Evolutionary conservation across 169 alveolate species (phyloP), one percentile per base, ranked within the genome.

Genomic region (Cryptosporidium felis): DNA sequence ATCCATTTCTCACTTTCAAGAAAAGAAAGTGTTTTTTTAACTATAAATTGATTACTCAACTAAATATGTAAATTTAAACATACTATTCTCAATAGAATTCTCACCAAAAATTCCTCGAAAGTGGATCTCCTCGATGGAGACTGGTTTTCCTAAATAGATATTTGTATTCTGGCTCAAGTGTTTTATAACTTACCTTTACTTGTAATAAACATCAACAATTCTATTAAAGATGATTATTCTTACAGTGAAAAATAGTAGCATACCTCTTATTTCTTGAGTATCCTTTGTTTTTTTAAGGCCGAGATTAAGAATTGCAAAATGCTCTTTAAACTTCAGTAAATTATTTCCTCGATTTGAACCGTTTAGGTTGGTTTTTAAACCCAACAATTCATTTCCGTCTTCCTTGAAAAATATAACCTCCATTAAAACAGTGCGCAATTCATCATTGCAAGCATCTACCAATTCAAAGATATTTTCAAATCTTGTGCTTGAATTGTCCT

Each of bases 401-500:
- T 49, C 16, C 23, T 30, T 51, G 21, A 47, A 9, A 18, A 53
- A 51, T 0, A 56, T 36, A 23, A 74, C 56, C 28, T 74, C 85
- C 66, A 74, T 12, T 21, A 74, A 40, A 21, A 74, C 74, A 12
- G 53, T 28, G 8, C 85, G 18, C 38, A 74, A 32, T 16, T 74
- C 59, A 74, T 74, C 85, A 74, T 74, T 74, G 26, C 85, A 74
- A 18, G 65, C 65, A 53, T 53, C 38, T 1, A 74, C 41, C 12
- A 74, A n/a, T 53, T 74, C 85, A 34, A 53, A 56, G 56, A 74
- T 74, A 74, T 74, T 74, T 21, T 49, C 65, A 74, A 74, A 74
- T 40, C 8, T 21, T 1, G 44, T 16, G 28, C 58, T 51, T 3
- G 21, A 51, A 18, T 30, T 49, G 1, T 74, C 85, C 85, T 74